Percentiles rank a stretch among this genome's conserved stretches.
Evolutionary conservation across 495 filamentous ascomycete species (phyloP).

Genomic region (Aspergillus saccharolyticus): DNA sequence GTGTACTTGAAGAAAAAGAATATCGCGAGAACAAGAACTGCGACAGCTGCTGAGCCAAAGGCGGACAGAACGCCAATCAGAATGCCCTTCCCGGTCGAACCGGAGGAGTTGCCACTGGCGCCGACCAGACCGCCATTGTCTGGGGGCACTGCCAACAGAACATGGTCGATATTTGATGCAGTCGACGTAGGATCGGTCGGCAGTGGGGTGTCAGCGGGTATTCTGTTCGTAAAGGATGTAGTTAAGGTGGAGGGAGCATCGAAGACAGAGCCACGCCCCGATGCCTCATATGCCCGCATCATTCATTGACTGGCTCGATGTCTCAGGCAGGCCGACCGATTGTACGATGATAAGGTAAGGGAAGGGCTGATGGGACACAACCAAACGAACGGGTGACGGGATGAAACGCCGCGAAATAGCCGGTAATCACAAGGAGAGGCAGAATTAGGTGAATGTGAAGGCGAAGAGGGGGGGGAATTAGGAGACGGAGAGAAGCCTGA

Average conservation of each 20-base stretch:
- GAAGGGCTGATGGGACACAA: background rate
- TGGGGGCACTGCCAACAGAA: conserved; percentile 26
- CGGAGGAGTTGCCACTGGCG: conserved; percentile 37
- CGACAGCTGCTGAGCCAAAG: conserved; percentile 84
- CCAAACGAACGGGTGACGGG: conserved; percentile 1
- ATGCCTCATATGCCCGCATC: conserved; percentile 44
- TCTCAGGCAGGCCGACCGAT: conserved; percentile 13
- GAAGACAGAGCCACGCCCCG: conserved; percentile 36
- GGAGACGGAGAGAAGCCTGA: background rate
- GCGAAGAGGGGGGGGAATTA: background rate
- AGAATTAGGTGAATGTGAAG: conserved; percentile 3
- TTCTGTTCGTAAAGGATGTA: conserved; percentile 29
- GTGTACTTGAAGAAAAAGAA: conserved; percentile 96
- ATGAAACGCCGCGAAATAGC: background rate
- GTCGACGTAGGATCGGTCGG: conserved; percentile 12
- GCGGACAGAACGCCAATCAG: conserved; percentile 95
- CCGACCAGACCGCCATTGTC: conserved; percentile 22
- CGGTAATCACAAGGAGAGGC: background rate
- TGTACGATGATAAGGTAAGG: background rate
- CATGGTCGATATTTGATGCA: conserved; percentile 27
- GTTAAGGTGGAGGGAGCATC: conserved; percentile 35
- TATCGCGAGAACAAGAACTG: conserved; percentile 72
- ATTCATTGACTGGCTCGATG: conserved; percentile 35
- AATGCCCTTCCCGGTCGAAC: conserved; percentile 70
- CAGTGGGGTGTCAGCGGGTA: conserved; percentile 19